Evolutionary conservation across 345 rosid genomes (phyloP).

Genomic region (Salix exigua): DNA sequence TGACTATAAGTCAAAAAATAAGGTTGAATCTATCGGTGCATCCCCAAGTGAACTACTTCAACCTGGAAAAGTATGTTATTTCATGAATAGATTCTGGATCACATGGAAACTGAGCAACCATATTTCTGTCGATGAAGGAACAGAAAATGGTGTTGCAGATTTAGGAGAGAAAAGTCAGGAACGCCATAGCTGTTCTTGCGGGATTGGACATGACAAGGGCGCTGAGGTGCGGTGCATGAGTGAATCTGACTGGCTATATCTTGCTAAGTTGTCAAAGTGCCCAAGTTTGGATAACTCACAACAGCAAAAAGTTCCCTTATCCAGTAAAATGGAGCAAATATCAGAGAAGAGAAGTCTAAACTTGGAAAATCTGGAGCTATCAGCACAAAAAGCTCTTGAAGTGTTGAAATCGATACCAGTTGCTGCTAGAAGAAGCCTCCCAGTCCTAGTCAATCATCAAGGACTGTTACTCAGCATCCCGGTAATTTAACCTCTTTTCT

Average conservation of each 20-base stretch:
- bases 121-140: slow-evolving; percentile 8
- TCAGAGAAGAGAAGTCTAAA: slow-evolving; percentile 15
- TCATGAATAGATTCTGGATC: slow-evolving; percentile 73
- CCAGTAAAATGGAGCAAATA: slow-evolving; percentile 4
- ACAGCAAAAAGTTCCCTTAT: slow-evolving; percentile 1
- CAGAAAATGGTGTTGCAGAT: slow-evolving; percentile 8
- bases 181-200: slow-evolving; percentile 26
- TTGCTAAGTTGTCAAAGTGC: slow-evolving; percentile 52
- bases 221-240: slow-evolving; percentile 60
- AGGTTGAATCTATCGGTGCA: slow-evolving; percentile 12
- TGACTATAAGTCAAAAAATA: slow-evolving; percentile 22
- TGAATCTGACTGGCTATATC: slow-evolving; percentile 77
- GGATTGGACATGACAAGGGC: slow-evolving; percentile 23
- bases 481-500: slow-evolving; percentile 35
- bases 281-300: slow-evolving; percentile 26
- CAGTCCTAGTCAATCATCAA: slow-evolving; percentile 51
- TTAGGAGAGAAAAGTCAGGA: slow-evolving; percentile 19
- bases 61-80: slow-evolving; percentile 51
- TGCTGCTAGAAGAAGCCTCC: slow-evolving; percentile 76
- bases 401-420: slow-evolving; percentile 58
- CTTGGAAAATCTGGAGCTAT: slow-evolving; percentile 34
- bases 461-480: slow-evolving; percentile 66
- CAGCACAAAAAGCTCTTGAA: slow-evolving; percentile 47
- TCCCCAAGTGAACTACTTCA: slow-evolving; percentile 29
- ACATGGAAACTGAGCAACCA: slow-evolving; percentile 47